A percentile compares a stretch with the other conserved stretches of the same genome.
phyloP scores from a whole-genome alignment of 805 yeast genomes.

The Ogataea degrootiae region DNA sequence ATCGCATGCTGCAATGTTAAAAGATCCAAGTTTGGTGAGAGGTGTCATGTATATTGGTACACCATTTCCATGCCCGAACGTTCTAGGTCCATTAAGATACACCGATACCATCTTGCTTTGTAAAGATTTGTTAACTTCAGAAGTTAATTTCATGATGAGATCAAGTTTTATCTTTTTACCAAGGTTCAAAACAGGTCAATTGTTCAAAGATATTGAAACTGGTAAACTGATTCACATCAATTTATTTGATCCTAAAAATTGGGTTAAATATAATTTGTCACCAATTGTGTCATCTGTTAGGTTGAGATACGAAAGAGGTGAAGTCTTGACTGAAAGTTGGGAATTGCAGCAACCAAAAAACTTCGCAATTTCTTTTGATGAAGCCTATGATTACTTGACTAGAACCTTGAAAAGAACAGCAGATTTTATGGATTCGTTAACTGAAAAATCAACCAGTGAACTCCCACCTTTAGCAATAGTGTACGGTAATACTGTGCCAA shows the following conservation, averaged over 20 bases:
- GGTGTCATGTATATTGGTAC: conserved; percentile 79
- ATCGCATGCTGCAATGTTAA: conserved; percentile 73
- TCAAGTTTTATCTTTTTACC: conserved; percentile 79
- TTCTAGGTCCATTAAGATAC: conserved; percentile 76
- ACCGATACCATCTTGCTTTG: conserved; percentile 79
- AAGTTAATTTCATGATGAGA: conserved; percentile 85
- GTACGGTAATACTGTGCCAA: conserved; percentile 78
- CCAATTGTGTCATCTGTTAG: conserved; percentile 56
- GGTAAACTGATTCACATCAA: conserved; percentile 60
- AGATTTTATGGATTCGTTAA: conserved; percentile 51
- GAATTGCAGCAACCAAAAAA: conserved; percentile 25
- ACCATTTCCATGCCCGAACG: conserved; percentile 80
- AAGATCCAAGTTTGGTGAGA: conserved; percentile 61
- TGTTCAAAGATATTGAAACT: conserved; percentile 61
- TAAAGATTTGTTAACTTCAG: conserved; percentile 70
- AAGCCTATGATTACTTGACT: conserved; percentile 59
- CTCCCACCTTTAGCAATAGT: conserved; percentile 86
- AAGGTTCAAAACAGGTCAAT: conserved; percentile 48
- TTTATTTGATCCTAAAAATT: conserved; percentile 72
- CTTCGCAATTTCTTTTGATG: conserved; percentile 40
- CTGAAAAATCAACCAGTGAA: conserved; percentile 39
- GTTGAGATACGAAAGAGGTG: conserved; percentile 26
- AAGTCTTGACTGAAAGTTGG: conserved; percentile 4
- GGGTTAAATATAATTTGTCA: conserved; percentile 72
- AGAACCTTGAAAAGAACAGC: conserved; percentile 60